Percentiles rank a stretch among this genome's conserved stretches.
Conservation (phyloP, 345 rosid genomes). For the Brassica juncea region DNA sequence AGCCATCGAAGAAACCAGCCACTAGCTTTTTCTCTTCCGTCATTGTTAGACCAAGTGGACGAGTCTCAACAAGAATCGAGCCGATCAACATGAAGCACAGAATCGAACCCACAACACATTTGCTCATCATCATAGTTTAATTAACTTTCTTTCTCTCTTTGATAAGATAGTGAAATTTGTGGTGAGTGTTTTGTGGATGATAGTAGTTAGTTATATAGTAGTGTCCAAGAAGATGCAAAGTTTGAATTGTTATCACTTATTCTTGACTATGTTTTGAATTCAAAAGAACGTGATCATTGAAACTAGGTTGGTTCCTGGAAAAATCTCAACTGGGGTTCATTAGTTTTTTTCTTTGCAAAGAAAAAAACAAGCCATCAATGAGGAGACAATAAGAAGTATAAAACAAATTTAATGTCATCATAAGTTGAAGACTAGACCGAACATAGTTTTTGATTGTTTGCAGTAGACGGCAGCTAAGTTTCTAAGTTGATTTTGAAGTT, state of each 20-base stretch:
- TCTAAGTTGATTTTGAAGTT: not conserved
- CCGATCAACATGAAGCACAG: constrained; percentile 27
- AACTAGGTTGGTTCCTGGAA: constrained; percentile 16
- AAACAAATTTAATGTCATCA: not conserved
- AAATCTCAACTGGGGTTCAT: not conserved
- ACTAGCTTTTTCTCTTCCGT: constrained; percentile 23
- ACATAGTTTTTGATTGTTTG: constrained; percentile 16
- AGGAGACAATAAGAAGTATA: constrained; percentile 6
- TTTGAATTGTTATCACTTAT: constrained; percentile 17
- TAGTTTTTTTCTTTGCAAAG: not conserved
- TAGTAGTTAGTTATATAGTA: constrained; percentile 21
- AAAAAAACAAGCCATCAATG: constrained; percentile 11
- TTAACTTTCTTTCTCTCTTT: not conserved
- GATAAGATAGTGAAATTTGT: not conserved
- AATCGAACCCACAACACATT: constrained; percentile 23
- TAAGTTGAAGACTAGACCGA: not conserved
- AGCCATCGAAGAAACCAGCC: constrained; percentile 45
- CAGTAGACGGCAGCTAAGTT: constrained; percentile 18
- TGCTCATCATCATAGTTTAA: constrained; percentile 35
- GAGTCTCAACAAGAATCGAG: constrained; percentile 38
- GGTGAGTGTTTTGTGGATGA: constrained; percentile 8
- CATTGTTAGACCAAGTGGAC: constrained; percentile 41
- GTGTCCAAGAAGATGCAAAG: constrained; percentile 24
- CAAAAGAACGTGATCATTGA: constrained; percentile 7
- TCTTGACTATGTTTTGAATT: constrained; percentile 7